Evolutionary conservation across 306 rosid genomes (phyloP), one percentile per base, ranked within the genome.

Genomic region (Trifolium subterraneum): DNA sequence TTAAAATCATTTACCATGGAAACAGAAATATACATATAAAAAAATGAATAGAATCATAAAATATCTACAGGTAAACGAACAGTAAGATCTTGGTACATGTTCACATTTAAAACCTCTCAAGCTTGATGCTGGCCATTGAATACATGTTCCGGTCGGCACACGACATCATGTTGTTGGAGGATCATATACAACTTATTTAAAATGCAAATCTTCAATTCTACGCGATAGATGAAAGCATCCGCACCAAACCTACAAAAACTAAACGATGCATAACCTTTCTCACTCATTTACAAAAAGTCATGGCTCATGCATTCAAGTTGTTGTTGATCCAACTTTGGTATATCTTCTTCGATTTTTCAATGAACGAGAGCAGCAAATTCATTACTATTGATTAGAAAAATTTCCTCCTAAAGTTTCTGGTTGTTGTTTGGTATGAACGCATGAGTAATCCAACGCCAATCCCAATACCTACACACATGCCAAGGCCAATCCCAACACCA

Each of bases 341-440:
- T 63, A 27, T 71, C 50, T 66, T 42, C 19, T 41, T 51, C 47
- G 25, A 31, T 68, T 76, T 68, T 11, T 41, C 29, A 8, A 54
- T 51, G 72, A 80, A 60, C 78, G 47, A 65, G 72, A 71, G 61
- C 54, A 78, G 68, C 39, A 20, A 23, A 20, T 70, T 65, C 75
- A 74, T 70, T 36, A 12, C 79, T 55, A 39, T 63, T 58, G 3
- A 45, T 83, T 73, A 92, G 78, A 86, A 71, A 83, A 90, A 92
- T 71, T 81, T 89, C 80, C 98, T 87, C 80, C 79, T 86, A 56
- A 92, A 90, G 36, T 84, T 87, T 33, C 87, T 88, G 33, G 96
- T 88, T n/a, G 98, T 92, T 5, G 96, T 85, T 85, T 92, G 98
- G 77, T 92, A 92, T 16, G 98, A 92, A n/a, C 91, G 92, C 96